These are phyloP conservation scores for Paecilomyces niveus DNA, from an alignment of 2,329 filamentous ascomycete species.

Conservation along the genomic window DNA sequence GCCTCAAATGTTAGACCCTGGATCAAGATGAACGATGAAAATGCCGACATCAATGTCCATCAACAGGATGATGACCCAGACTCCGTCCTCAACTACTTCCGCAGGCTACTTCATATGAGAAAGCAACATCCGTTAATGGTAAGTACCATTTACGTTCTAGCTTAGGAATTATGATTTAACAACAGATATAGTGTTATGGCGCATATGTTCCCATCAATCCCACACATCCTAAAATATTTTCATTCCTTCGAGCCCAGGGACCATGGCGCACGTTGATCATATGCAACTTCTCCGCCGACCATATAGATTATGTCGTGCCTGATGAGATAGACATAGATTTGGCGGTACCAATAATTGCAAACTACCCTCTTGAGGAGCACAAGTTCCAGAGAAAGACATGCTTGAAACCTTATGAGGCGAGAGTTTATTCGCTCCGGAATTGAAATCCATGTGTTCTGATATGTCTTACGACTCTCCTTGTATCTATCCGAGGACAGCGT, in stretches of 20 bases:
- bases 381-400: conserved; percentile 2
- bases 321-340: conserved; percentile 11
- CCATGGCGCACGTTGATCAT: conserved; percentile 8
- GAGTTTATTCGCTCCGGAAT: conserved; percentile 11
- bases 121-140: conserved; percentile 38
- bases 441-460: background rate
- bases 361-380: conserved; percentile 7
- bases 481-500: background rate
- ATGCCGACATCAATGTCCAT: conserved; percentile 51
- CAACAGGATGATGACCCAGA: conserved; percentile 23
- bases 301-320: conserved; percentile 5
- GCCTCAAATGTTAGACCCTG: conserved; percentile 42
- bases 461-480: background rate
- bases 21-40: conserved; percentile 59
- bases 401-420: conserved; percentile 10
- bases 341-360: conserved; percentile 9
- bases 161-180: background rate
- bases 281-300: conserved; percentile 8
- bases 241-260: conserved; percentile 11
- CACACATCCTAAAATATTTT: conserved; percentile 7
- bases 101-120: conserved; percentile 45
- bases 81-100: conserved; percentile 52
- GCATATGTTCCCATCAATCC: conserved; percentile 11
- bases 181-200: conserved; percentile 7
- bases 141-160: background rate